These are phyloP conservation scores for Candida railenensis DNA, from an alignment of 805 yeast species.

Conservation along the genomic window DNA sequence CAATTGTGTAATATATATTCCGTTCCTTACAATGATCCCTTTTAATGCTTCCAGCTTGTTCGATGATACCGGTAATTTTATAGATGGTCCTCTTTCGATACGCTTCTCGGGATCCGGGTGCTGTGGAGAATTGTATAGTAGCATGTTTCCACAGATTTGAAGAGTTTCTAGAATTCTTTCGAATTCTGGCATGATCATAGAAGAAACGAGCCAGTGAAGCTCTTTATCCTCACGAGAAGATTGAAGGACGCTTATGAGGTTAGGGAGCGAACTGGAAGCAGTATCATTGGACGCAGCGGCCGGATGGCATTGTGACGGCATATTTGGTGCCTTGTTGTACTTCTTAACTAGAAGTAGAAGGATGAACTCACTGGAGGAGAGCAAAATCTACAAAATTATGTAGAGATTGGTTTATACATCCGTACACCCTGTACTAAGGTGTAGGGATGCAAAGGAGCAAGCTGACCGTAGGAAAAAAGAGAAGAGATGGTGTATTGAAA, in stretches of 20 bases:
- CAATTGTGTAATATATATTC: slow-evolving; percentile 51
- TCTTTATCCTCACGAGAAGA: slow-evolving; percentile 21
- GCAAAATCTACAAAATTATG: too few relatives aligned
- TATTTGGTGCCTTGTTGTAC: neutral
- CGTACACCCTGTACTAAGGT: too few relatives aligned
- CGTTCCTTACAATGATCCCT: slow-evolving; percentile 59
- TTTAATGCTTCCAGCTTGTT: slow-evolving; percentile 55
- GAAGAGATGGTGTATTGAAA: too few relatives aligned
- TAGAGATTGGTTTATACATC: too few relatives aligned
- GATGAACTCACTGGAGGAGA: too few relatives aligned
- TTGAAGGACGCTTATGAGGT: slow-evolving; percentile 10
- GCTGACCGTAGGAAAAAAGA: too few relatives aligned
- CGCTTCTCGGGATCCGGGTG: slow-evolving; percentile 25
- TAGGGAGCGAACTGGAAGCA: neutral
- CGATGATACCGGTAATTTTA: slow-evolving; percentile 58
- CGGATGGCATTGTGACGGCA: neutral
- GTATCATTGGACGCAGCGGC: neutral
- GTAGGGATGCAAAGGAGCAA: too few relatives aligned
- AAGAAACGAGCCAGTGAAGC: slow-evolving; percentile 29
- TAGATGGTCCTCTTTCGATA: slow-evolving; percentile 37
- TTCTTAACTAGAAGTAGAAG: too few relatives aligned
- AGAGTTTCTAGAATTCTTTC: slow-evolving; percentile 38
- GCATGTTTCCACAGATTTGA: slow-evolving; percentile 34
- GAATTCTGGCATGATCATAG: slow-evolving; percentile 25
- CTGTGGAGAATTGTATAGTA: slow-evolving; percentile 36